Evolutionary conservation across 192 early-diverging fungal species (phyloP), one percentile per base, ranked within the genome.

Genomic region (Diversispora eburnea): DNA sequence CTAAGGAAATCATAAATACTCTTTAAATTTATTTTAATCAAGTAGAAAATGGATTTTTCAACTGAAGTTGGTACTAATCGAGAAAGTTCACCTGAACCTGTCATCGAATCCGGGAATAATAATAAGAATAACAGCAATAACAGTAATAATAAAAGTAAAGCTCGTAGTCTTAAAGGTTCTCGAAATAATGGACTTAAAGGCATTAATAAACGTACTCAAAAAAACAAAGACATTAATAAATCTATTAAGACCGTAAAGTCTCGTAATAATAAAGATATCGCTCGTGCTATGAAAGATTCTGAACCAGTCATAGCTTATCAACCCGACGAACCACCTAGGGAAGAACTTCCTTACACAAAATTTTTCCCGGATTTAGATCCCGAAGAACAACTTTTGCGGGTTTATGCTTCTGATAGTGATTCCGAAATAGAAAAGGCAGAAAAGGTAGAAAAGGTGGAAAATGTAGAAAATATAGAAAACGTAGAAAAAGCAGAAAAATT

Each of bases 291-390:
- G n/a, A 54, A 54, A 54, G 51, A 54, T 3, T 17, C 4, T 17
- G n/a, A 10, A 3, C 4, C 51, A 10, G n/a, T 10, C 4, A 9
- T 49, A 49, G 48, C n/a, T 54, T 17, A 54, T 54, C 51, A 78
- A 12, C 74, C 77, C 12, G 79, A 81, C 22, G 62, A 59, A 45
- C 89, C 90, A 67, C 95, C 94, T 41, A 84, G 92, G 58, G 95
- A 97, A 79, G 95, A 97, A 79, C 86, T 89, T 56, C 85, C 91
- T 19, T 95, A 88, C 75, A 80, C 84, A 22, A 92, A 91, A 54
- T 89, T 91, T 48, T 94, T 92, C 75, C 92, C 95, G 2, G 92
- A 92, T 76, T 82, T 97, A 54, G 86, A 91, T 67, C 76, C 86
- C 8, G 61, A 79, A 41, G 51, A 75, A 47, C 80, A 79, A 13